A percentile compares a stretch with the other conserved stretches of the same genome.
Conservation (phyloP, 257 asterid species). For the Verbena officinalis region DNA sequence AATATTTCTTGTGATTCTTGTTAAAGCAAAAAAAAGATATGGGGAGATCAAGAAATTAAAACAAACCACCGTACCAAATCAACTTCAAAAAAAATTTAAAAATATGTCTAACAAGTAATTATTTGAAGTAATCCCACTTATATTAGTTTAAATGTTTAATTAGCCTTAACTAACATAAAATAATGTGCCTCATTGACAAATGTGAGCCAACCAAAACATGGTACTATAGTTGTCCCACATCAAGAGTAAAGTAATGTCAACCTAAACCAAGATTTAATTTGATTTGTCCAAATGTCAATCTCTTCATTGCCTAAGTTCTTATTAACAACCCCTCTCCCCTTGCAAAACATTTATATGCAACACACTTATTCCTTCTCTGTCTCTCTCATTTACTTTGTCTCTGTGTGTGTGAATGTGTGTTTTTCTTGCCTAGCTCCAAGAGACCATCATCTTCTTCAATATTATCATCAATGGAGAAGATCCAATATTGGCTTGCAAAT, state of each 20-base stretch:
- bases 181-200: constrained; percentile 25
- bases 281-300: constrained; percentile 31
- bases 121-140: constrained; percentile 10
- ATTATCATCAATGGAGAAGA: constrained; percentile 42
- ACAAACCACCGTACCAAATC: constrained; percentile 38
- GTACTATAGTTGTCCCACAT: constrained; percentile 26
- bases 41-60: constrained; percentile 20
- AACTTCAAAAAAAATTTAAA: constrained; percentile 20
- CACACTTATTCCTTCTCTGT: constrained; percentile 1
- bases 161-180: constrained; percentile 20
- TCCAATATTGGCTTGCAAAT: constrained; percentile 40
- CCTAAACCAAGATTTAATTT: constrained; percentile 24
- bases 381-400: neutral
- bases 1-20: neutral
- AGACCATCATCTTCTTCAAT: neutral
- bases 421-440: neutral
- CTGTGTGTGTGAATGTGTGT: constrained; percentile 16
- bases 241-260: constrained; percentile 14
- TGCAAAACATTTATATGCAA: constrained; percentile 19
- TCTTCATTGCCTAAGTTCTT: constrained; percentile 18
- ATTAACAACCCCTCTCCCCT: constrained; percentile 27
- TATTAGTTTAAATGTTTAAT: constrained; percentile 21
- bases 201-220: constrained; percentile 33
- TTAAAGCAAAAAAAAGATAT: neutral
- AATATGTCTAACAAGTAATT: constrained; percentile 22